These are phyloP conservation scores for Xerocomellus intermedius DNA, from an alignment of 768 basidiomycete genomes.

Conservation along the genomic window DNA sequence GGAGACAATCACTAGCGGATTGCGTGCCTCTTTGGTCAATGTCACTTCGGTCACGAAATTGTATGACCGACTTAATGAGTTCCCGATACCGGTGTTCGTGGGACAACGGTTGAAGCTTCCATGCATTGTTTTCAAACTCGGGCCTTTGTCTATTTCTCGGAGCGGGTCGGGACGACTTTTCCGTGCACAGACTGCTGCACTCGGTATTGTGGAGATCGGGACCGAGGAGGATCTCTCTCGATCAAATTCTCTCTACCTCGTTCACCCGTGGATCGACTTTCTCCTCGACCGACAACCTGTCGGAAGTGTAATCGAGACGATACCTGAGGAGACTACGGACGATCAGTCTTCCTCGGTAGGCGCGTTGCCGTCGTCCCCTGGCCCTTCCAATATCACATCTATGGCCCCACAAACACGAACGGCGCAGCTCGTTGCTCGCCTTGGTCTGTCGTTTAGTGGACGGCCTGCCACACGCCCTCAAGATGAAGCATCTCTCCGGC, in stretches of 20 bases:
- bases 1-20: not conserved
- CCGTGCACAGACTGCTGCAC: not conserved
- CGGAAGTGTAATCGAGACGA: not conserved
- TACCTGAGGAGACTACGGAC: not conserved
- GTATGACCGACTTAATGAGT: not conserved
- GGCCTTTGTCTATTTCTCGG: not conserved
- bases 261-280: not conserved
- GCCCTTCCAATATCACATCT: not conserved
- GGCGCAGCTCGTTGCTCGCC: not conserved
- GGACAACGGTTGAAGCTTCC: constrained; percentile 8
- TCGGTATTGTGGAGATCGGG: not conserved
- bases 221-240: not conserved
- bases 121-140: constrained; percentile 5
- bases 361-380: not conserved
- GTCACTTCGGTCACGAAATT: not conserved
- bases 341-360: not conserved
- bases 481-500: not conserved
- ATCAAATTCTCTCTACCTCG: not conserved
- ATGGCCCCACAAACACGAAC: not conserved
- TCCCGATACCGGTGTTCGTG: not conserved
- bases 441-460: not conserved
- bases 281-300: not conserved
- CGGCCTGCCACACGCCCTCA: no score
- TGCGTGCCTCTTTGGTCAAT: not conserved
- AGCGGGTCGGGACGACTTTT: not conserved